A percentile compares a stretch with the other conserved stretches of the same genome.
These are phyloP conservation scores for Ceratobasidium sp. DNA, from an alignment of 1,284 basidiomycete species.

Conservation along the genomic window DNA sequence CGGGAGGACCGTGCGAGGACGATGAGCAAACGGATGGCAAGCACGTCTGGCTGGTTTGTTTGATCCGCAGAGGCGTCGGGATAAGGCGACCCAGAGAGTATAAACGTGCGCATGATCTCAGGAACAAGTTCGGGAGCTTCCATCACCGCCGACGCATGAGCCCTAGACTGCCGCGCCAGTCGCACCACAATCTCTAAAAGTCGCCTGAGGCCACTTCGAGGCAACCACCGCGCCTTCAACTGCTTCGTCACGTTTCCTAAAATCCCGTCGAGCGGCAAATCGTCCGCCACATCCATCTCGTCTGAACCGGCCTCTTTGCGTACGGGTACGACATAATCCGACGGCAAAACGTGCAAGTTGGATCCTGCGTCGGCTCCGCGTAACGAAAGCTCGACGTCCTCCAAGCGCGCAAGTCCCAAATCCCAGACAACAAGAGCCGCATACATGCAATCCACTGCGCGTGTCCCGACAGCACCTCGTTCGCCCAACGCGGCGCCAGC, in stretches of 20 bases:
- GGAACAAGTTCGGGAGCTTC: conserved; percentile 68
- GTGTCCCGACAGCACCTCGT: conserved; percentile 74
- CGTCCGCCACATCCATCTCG: conserved; percentile 50
- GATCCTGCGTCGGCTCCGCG: background rate
- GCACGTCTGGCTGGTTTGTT: conserved; percentile 57
- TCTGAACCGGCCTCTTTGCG: conserved; percentile 1
- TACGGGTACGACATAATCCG: conserved; percentile 39
- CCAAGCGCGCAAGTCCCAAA: conserved; percentile 73
- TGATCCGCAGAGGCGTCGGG: conserved; percentile 52
- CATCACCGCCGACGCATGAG: conserved; percentile 68
- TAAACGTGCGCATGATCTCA: conserved; percentile 61
- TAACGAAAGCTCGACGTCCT: conserved; percentile 65
- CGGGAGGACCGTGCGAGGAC: conserved; percentile 76
- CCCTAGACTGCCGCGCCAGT: conserved; percentile 69
- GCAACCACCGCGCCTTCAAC: conserved; percentile 56
- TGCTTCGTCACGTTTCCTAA: conserved; percentile 22
- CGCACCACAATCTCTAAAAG: conserved; percentile 74
- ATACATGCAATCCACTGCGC: conserved; percentile 66
- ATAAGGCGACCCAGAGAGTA: conserved; percentile 65
- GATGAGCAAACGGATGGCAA: conserved; percentile 71
- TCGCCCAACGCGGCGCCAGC: conserved; percentile 74
- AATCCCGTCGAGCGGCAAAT: conserved; percentile 21
- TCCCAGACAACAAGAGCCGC: conserved; percentile 67
- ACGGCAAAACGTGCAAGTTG: conserved; percentile 40
- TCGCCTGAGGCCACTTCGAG: conserved; percentile 67